A percentile compares a stretch with the other conserved stretches of the same genome.
These are phyloP conservation scores for Ogataea nitratoaversa DNA, from an alignment of 805 yeast species.

Conservation along the genomic window DNA sequence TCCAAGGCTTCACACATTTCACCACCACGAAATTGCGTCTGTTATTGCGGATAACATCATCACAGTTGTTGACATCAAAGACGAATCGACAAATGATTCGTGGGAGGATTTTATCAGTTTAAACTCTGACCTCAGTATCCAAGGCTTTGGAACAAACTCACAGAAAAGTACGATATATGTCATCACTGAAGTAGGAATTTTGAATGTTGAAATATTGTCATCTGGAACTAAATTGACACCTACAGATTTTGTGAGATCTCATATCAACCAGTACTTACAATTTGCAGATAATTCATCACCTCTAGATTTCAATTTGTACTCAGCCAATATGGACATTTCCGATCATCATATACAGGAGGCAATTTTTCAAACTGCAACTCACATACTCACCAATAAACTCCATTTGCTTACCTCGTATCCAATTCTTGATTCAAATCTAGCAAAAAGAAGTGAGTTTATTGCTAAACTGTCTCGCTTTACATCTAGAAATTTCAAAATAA, in stretches of 20 bases:
- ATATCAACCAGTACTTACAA: slow-evolving; percentile 80
- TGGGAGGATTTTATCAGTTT: slow-evolving; percentile 83
- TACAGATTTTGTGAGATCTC: slow-evolving; percentile 51
- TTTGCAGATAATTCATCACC: slow-evolving; percentile 34
- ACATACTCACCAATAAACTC: slow-evolving; percentile 54
- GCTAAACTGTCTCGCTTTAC: slow-evolving; percentile 19
- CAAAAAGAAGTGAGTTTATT: slow-evolving; percentile 37
- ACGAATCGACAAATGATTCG: slow-evolving; percentile 33
- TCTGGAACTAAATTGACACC: slow-evolving; percentile 17
- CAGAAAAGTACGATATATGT: slow-evolving; percentile 19
- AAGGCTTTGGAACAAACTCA: slow-evolving; percentile 48
- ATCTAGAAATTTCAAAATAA: slow-evolving; percentile 17
- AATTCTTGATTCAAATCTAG: slow-evolving; percentile 48
- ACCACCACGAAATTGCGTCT: slow-evolving; percentile 36
- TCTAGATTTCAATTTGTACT: slow-evolving; percentile 23
- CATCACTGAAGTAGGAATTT: slow-evolving; percentile 56
- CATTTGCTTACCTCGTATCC: slow-evolving; percentile 49
- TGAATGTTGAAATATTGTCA: slow-evolving; percentile 50
- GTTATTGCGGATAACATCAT: slow-evolving; percentile 57
- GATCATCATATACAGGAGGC: slow-evolving; percentile 46
- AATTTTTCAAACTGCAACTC: slow-evolving; percentile 45
- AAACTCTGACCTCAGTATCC: slow-evolving; percentile 45
- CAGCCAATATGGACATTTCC: slow-evolving; percentile 37
- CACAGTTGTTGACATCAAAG: slow-evolving; percentile 54
- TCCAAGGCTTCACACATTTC: slow-evolving; percentile 24